A percentile compares a stretch with the other conserved stretches of the same genome.
These are phyloP conservation scores for Atkinsonella hypoxylon DNA, from an alignment of 2,329 filamentous ascomycete genomes.

Conservation along the genomic window DNA sequence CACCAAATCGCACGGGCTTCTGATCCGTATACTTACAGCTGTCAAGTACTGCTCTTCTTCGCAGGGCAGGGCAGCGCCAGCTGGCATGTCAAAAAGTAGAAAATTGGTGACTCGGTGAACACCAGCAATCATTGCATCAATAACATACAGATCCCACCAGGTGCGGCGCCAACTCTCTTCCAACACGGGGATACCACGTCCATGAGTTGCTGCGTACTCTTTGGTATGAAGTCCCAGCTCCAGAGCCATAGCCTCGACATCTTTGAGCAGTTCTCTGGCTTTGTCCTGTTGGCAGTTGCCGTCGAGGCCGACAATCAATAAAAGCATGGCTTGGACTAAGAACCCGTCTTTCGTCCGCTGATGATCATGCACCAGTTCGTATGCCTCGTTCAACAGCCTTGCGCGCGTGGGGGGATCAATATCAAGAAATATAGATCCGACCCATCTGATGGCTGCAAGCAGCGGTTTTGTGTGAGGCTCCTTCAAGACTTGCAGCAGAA, in stretches of 20 bases:
- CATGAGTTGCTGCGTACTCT: constrained; percentile 52
- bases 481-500: constrained; percentile 35
- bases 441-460: constrained; percentile 41
- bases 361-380: constrained; percentile 35
- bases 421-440: constrained; percentile 44
- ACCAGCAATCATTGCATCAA: constrained; percentile 74
- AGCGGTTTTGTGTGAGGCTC: constrained; percentile 37
- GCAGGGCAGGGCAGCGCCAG: constrained; percentile 65
- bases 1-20: neutral
- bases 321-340: constrained; percentile 63
- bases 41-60: constrained; percentile 63
- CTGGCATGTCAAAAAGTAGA: constrained; percentile 51
- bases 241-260: constrained; percentile 60
- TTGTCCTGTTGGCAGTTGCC: constrained; percentile 60
- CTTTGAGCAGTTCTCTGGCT: constrained; percentile 53
- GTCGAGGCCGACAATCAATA: constrained; percentile 68
- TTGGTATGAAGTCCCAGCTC: constrained; percentile 64
- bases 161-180: constrained; percentile 81
- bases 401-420: constrained; percentile 29
- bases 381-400: constrained; percentile 46
- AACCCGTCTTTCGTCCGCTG: constrained; percentile 42
- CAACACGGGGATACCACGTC: constrained; percentile 51
- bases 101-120: constrained; percentile 64
- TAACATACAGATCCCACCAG: constrained; percentile 79
- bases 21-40: constrained; percentile 32